Evolutionary conservation across 2,329 filamentous ascomycete species (phyloP).

Genomic region (Aspergillus pseudoglaucus): DNA sequence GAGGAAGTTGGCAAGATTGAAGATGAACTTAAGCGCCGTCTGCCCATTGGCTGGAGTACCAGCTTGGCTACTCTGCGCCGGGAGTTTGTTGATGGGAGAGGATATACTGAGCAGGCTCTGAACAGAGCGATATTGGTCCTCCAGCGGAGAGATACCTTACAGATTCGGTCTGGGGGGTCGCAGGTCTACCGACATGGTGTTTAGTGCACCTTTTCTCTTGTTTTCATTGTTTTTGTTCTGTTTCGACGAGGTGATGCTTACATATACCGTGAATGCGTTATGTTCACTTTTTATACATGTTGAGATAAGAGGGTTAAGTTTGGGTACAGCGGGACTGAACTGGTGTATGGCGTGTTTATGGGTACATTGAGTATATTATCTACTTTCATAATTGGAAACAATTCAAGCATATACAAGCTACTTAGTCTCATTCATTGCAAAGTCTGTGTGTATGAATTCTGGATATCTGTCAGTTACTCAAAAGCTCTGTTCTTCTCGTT

Average conservation of each 20-base stretch:
- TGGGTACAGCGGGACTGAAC: constrained; percentile 13
- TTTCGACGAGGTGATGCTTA: constrained; percentile 7
- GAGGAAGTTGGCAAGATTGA: constrained; percentile 84
- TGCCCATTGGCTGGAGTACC: constrained; percentile 94
- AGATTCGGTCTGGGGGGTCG: constrained; percentile 44
- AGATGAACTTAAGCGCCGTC: constrained; percentile 73
- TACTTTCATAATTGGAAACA: not conserved
- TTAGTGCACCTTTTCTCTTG: constrained; percentile 15
- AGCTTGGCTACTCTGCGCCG: constrained; percentile 76
- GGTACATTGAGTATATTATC: not conserved
- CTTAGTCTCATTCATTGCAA: not conserved
- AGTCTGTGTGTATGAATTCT: too few relatives aligned
- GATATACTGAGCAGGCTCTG: constrained; percentile 79
- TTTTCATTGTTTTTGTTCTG: constrained; percentile 2
- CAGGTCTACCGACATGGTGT: constrained; percentile 45
- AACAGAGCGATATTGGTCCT: constrained; percentile 79
- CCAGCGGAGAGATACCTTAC: constrained; percentile 71
- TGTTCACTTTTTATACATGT: constrained; percentile 1
- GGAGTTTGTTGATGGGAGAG: constrained; percentile 88
- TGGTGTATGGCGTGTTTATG: constrained; percentile 13
- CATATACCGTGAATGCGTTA: constrained; percentile 5
- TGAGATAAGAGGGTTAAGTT: not conserved
- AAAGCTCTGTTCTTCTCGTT: too few relatives aligned
- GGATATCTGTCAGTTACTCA: too few relatives aligned
- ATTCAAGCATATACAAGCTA: not conserved